Base-by-base conservation (phyloP, 148 eudicot species). In the Camellia sinensis region DNA sequence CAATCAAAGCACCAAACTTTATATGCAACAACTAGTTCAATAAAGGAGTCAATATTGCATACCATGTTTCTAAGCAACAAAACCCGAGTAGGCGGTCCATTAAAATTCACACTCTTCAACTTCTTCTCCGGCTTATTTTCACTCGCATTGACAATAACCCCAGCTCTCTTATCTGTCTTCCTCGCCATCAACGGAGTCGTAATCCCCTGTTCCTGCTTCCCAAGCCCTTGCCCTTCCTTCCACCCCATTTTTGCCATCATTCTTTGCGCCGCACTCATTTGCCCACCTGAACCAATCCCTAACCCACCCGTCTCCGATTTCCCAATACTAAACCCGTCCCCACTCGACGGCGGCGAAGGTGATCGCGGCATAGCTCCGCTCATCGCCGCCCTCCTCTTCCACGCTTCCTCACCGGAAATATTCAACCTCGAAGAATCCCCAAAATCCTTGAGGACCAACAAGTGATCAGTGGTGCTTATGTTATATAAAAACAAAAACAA, bases 161-260 rank as follows among this genome's bases (percentile, higher is more conserved):
- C 99, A 21, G 92, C 99, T 76, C 99, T 77, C 80, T 92, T 78
- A 87, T 95, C 97, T 0, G 99, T 95, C 90, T 91, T 95, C 84
- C 85, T 95, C 0, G 95, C 97, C 94, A 95, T 81, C 85, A 95
- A 81, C 0, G 99, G 97, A 5, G 97, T 93, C 0, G 99, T 95
- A 61, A 95, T 95, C 84, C 98, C 99, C 79, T 95, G 99, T 83
- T 95, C 99, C 84, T 82, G 94, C 76, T 85, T 93, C 77, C 99
- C 99, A 41, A 95, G 75, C 52, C 99, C 99, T 66, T 95, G 99
- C 68, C 99, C 99, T 57, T 87, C 83, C 74, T 95, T 95, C 99
- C 99, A 95, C 62, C 99, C 99, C 99, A 95, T 95, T 82, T 91
- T 95, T 12, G 97, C 97, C 99, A 95, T 95, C 99, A 95, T 95